These are phyloP conservation scores for Senecio squalidus DNA, from an alignment of 140 eudicot species.

Conservation along the genomic window DNA sequence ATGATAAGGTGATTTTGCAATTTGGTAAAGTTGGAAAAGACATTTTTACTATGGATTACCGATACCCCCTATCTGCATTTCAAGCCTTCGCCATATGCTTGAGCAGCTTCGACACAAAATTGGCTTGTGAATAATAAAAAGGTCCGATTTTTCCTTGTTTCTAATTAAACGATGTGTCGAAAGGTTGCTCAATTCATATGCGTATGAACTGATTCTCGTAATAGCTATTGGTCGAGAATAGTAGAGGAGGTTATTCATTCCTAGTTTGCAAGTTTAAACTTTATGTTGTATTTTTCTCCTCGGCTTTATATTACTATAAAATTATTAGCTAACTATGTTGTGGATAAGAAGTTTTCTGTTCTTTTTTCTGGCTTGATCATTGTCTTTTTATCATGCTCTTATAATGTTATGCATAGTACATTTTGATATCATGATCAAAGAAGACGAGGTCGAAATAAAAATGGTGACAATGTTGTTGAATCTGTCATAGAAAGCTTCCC, in stretches of 20 bases:
- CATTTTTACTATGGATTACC: slow-evolving; percentile 87
- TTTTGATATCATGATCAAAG: too few relatives aligned
- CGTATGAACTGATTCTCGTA: slow-evolving; percentile 5
- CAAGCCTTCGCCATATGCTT: slow-evolving; percentile 92
- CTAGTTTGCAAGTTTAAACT: slow-evolving; percentile 8
- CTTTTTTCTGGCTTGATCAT: too few relatives aligned
- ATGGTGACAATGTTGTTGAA: too few relatives aligned
- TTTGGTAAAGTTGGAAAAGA: slow-evolving; percentile 89
- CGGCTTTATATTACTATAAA: too few relatives aligned
- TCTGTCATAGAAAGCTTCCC: too few relatives aligned
- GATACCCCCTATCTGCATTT: slow-evolving; percentile 84
- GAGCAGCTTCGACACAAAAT: slow-evolving; percentile 88
- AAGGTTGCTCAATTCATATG: slow-evolving; percentile 5
- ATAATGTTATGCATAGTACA: too few relatives aligned
- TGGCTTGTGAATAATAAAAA: slow-evolving; percentile 82
- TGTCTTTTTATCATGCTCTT: too few relatives aligned
- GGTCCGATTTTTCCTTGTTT: background rate
- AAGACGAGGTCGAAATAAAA: too few relatives aligned
- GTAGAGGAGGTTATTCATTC: background rate
- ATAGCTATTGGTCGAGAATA: too few relatives aligned
- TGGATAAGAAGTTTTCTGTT: too few relatives aligned
- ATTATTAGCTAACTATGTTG: too few relatives aligned
- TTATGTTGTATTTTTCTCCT: too few relatives aligned
- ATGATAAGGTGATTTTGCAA: slow-evolving; percentile 77
- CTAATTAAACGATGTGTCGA: background rate